A percentile compares a stretch with the other conserved stretches of the same genome.
These are phyloP conservation scores for Erucastrum elatum DNA, from an alignment of 345 rosid genomes.

Conservation along the genomic window DNA sequence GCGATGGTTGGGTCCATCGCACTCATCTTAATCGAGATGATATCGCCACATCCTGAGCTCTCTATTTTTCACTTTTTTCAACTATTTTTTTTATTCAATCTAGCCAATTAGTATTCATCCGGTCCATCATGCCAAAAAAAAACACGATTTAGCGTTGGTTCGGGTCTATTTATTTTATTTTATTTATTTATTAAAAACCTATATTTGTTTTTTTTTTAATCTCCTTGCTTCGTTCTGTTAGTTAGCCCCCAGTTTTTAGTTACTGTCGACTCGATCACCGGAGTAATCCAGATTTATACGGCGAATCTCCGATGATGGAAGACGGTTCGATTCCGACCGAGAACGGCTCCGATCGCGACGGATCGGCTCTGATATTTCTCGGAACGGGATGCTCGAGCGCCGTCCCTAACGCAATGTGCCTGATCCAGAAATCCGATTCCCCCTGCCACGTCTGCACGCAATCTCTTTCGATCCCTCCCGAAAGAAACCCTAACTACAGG, in stretches of 20 bases:
- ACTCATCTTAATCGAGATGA: background rate
- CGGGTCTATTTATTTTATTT: too few relatives aligned
- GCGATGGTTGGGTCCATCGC: constrained; percentile 1
- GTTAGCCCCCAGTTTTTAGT: background rate
- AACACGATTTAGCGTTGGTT: too few relatives aligned
- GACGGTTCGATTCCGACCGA: background rate
- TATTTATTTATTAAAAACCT: background rate
- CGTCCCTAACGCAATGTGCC: constrained; percentile 87
- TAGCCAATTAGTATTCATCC: too few relatives aligned
- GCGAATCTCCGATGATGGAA: constrained; percentile 18
- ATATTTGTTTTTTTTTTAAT: too few relatives aligned
- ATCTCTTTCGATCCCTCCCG: constrained; percentile 70
- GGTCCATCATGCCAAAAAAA: too few relatives aligned
- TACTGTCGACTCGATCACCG: constrained; percentile 1
- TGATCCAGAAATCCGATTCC: constrained; percentile 77
- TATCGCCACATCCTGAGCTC: background rate
- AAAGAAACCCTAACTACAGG: constrained; percentile 89
- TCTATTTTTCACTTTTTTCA: background rate
- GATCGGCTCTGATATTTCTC: constrained; percentile 82
- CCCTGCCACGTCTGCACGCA: constrained; percentile 79
- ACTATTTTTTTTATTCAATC: background rate
- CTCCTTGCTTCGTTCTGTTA: background rate
- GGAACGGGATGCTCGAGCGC: constrained; percentile 99
- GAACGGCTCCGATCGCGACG: constrained; percentile 31
- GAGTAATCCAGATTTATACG: constrained; percentile 10